Conservation (phyloP, 495 filamentous ascomycete genomes). For the Aspergillus carlsbadensis region DNA sequence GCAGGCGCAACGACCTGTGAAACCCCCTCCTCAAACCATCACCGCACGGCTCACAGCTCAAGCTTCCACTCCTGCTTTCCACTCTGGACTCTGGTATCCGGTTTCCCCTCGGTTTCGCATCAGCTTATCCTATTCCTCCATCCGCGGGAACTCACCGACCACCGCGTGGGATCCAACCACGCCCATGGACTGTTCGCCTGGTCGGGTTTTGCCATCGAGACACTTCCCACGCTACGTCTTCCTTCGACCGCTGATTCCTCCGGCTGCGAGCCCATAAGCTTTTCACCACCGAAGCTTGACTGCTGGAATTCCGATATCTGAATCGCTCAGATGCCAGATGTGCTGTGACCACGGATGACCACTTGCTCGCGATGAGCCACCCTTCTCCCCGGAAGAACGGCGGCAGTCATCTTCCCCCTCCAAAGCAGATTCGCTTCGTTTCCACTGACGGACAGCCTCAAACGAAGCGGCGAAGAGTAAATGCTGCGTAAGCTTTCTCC, state of each 20-base stretch:
- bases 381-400: constrained; percentile 45
- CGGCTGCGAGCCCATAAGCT: constrained; percentile 15
- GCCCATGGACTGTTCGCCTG: constrained; percentile 25
- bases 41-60: neutral
- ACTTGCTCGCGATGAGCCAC: constrained; percentile 48
- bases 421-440: constrained; percentile 69
- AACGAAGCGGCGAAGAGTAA: constrained; percentile 76
- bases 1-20: neutral
- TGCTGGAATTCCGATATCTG: constrained; percentile 5
- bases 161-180: constrained; percentile 13
- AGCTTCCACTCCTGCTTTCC: neutral
- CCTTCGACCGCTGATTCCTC: constrained; percentile 9
- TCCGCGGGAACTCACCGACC: constrained; percentile 16
- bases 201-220: constrained; percentile 16
- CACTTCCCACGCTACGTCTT: constrained; percentile 14
- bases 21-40: constrained; percentile 1
- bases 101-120: constrained; percentile 6
- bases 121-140: neutral
- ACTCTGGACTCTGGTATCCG: neutral
- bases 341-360: constrained; percentile 40
- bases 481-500: constrained; percentile 62
- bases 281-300: constrained; percentile 12
- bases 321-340: constrained; percentile 33
- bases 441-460: constrained; percentile 79
- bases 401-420: constrained; percentile 36